Percentiles rank a stretch among this genome's conserved stretches.
Conservation (phyloP, 495 filamentous ascomycete genomes). For the Ramalina intermedia region DNA sequence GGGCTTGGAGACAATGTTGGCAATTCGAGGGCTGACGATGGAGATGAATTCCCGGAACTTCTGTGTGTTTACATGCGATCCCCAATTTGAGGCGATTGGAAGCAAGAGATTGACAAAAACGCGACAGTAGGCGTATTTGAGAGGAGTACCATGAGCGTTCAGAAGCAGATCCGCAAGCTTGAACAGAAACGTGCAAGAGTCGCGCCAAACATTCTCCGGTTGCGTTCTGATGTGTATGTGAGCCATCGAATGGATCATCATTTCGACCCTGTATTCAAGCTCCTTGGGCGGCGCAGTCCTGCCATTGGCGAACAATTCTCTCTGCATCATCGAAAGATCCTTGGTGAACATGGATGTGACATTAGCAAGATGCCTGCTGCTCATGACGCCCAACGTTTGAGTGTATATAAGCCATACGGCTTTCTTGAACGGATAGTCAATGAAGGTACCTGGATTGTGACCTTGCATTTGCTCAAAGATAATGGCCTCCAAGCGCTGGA, state of each 20-base stretch:
- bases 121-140: constrained; percentile 90
- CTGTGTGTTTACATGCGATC: constrained; percentile 54
- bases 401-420: constrained; percentile 92
- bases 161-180: constrained; percentile 68
- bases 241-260: constrained; percentile 81
- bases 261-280: constrained; percentile 62
- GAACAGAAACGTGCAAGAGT: constrained; percentile 77
- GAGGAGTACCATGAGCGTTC: constrained; percentile 66
- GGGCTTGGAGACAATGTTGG: constrained; percentile 76
- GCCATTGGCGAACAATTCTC: constrained; percentile 52
- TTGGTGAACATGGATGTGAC: constrained; percentile 67
- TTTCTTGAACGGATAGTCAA: constrained; percentile 63
- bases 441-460: constrained; percentile 70
- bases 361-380: constrained; percentile 70
- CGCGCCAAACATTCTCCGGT: constrained; percentile 63
- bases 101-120: constrained; percentile 75
- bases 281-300: constrained; percentile 39
- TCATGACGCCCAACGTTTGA: constrained; percentile 87
- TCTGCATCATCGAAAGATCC: constrained; percentile 65
- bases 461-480: constrained; percentile 84
- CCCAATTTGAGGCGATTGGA: constrained; percentile 69
- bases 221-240: constrained; percentile 59
- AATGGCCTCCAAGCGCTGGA: constrained; percentile 78
- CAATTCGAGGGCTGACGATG: constrained; percentile 56
- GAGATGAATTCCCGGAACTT: constrained; percentile 79